phyloP scores from a whole-genome alignment of 140 eudicot genomes.

The Anethum foeniculum region DNA sequence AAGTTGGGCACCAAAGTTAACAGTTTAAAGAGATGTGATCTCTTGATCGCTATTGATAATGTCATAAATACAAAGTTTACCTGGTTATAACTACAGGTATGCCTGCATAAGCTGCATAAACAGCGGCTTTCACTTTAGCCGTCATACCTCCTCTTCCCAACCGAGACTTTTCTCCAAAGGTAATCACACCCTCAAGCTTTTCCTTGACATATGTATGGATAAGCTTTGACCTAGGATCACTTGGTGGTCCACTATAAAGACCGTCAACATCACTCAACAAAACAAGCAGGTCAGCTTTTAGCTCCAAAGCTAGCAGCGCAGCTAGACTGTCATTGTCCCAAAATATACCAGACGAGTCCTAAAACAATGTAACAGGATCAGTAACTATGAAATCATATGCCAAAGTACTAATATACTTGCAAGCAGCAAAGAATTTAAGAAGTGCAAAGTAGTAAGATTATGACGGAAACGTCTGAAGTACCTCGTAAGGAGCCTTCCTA shows the following conservation, averaged over 20 bases:
- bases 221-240: constrained; percentile 73
- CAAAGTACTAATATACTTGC: neutral
- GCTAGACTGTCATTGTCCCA: constrained; percentile 99
- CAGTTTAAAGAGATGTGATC: neutral
- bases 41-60: neutral
- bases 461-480: constrained; percentile 7
- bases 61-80: constrained; percentile 22
- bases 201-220: constrained; percentile 77
- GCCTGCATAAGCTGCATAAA: constrained; percentile 90
- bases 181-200: constrained; percentile 67
- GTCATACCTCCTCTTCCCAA: constrained; percentile 99
- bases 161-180: constrained; percentile 95
- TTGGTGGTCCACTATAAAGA: constrained; percentile 93
- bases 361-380: constrained; percentile 11
- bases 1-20: neutral
- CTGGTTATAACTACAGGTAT: constrained; percentile 92
- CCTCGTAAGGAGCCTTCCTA: constrained; percentile 96
- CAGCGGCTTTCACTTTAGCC: constrained; percentile 98
- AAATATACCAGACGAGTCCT: constrained; percentile 96
- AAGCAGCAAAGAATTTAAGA: neutral
- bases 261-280: constrained; percentile 96
- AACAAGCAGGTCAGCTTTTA: constrained; percentile 90
- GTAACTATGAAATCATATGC: neutral
- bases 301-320: constrained; percentile 82
- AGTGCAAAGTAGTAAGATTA: neutral